phyloP scores from a whole-genome alignment of 2,329 filamentous ascomycete genomes.

The Aspergillus tanneri region DNA sequence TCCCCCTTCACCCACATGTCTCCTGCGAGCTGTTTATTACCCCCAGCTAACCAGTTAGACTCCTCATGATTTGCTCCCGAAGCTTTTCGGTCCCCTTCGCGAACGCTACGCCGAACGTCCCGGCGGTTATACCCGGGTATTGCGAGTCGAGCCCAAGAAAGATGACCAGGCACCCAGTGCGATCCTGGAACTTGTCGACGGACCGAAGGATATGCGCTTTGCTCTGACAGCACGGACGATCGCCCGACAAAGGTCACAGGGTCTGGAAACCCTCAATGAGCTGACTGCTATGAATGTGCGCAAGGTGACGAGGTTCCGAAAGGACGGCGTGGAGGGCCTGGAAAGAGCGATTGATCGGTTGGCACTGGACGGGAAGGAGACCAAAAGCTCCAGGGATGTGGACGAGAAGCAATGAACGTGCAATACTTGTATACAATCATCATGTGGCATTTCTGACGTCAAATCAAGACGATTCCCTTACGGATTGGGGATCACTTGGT shows the following conservation, averaged over 20 bases:
- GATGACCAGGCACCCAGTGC: constrained; percentile 84
- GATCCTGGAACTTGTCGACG: constrained; percentile 92
- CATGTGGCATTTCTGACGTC: constrained; percentile 8
- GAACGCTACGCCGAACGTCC: constrained; percentile 74
- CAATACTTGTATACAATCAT: background rate
- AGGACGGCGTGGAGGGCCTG: constrained; percentile 65
- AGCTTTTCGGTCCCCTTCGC: constrained; percentile 81
- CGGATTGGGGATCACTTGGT: too few species aligned
- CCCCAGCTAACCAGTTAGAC: constrained; percentile 26
- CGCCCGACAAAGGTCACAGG: constrained; percentile 56
- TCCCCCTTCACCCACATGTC: background rate
- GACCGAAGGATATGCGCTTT: constrained; percentile 89
- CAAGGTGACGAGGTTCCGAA: constrained; percentile 78
- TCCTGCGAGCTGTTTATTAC: background rate
- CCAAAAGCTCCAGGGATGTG: constrained; percentile 21
- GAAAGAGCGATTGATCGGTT: constrained; percentile 61
- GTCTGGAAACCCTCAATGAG: constrained; percentile 62
- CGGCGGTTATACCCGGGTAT: constrained; percentile 91
- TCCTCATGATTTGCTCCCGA: constrained; percentile 60
- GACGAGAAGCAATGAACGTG: constrained; percentile 18
- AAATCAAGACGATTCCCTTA: too few species aligned
- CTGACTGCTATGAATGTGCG: constrained; percentile 74
- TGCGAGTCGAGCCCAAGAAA: constrained; percentile 86
- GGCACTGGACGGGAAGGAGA: constrained; percentile 48
- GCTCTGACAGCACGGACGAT: constrained; percentile 87